Evolutionary conservation across 2,329 filamentous ascomycete genomes (phyloP).

Genomic region (Talaromyces sp.): DNA sequence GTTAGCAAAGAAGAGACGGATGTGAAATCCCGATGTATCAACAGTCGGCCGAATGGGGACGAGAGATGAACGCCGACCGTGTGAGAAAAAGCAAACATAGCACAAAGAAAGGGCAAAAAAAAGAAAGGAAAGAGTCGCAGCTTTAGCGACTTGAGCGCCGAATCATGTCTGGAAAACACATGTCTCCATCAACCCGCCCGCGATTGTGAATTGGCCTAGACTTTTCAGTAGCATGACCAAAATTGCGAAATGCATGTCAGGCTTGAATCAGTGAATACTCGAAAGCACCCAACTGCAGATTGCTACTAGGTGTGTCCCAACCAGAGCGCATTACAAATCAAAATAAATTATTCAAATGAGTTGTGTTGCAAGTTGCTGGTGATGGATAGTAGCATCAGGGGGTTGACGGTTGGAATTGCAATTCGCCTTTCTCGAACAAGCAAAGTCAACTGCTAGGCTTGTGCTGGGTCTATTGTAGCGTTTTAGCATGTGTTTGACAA

Average conservation of each 20-base stretch:
- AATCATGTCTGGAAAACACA: constrained; percentile 4
- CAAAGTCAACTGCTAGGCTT: background rate
- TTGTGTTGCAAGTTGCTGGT: background rate
- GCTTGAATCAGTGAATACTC: background rate
- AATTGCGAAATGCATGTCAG: constrained; percentile 2
- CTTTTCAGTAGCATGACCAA: constrained; percentile 5
- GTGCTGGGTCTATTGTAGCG: background rate
- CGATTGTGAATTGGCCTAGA: constrained; percentile 2
- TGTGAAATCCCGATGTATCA: constrained; percentile 1
- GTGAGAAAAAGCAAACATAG: constrained; percentile 7
- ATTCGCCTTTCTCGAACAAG: constrained; percentile 8
- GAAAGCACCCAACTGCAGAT: constrained; percentile 5
- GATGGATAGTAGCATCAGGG: constrained; percentile 10
- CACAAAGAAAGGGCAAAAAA: background rate
- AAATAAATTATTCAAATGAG: background rate
- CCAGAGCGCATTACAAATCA: constrained; percentile 11
- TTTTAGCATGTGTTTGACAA: background rate
- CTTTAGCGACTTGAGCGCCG: background rate
- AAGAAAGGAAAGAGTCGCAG: constrained; percentile 1
- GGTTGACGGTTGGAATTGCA: background rate
- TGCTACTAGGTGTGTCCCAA: constrained; percentile 9
- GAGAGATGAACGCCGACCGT: background rate
- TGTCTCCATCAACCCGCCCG: background rate
- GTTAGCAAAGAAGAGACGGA: constrained; percentile 4
- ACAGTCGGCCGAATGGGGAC: background rate